Percentiles rank a stretch among this genome's conserved stretches.
These are phyloP conservation scores for Penstemon barbatus DNA, from an alignment of 257 asterid genomes.

Conservation along the genomic window DNA sequence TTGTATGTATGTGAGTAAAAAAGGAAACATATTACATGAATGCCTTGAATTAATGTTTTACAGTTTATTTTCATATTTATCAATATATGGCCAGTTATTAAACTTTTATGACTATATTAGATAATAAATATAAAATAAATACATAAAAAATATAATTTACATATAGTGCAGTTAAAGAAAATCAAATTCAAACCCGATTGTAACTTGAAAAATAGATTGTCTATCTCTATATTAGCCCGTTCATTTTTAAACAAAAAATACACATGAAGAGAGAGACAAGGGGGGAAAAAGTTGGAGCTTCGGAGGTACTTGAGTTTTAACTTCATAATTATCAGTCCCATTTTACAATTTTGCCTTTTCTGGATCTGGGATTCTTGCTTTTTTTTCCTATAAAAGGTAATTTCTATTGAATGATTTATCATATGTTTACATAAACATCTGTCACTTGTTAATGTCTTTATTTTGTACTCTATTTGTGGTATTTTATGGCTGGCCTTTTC, in stretches of 20 bases:
- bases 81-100: too few species aligned
- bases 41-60: too few species aligned
- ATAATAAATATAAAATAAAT: too few species aligned
- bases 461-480: not conserved
- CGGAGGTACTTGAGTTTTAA: not conserved
- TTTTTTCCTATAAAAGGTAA: conserved; percentile 37
- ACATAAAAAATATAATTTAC: too few species aligned
- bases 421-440: not conserved
- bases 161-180: too few species aligned
- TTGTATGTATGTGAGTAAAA: too few species aligned
- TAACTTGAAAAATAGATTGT: too few species aligned
- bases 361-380: conserved; percentile 41
- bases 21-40: too few species aligned
- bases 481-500: conserved; percentile 4
- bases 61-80: too few species aligned
- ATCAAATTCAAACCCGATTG: too few species aligned
- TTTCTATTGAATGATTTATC: conserved; percentile 13
- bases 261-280: not conserved
- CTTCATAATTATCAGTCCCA: conserved; percentile 17
- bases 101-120: too few species aligned
- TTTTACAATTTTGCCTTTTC: conserved; percentile 27
- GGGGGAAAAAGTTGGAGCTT: conserved; percentile 37
- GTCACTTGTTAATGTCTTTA: not conserved
- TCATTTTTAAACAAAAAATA: not conserved
- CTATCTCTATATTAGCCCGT: too few species aligned